Evolutionary conservation across 208 protist genomes (phyloP), one percentile per base, ranked within the genome.

Genomic region (Borovskyia barvae): DNA sequence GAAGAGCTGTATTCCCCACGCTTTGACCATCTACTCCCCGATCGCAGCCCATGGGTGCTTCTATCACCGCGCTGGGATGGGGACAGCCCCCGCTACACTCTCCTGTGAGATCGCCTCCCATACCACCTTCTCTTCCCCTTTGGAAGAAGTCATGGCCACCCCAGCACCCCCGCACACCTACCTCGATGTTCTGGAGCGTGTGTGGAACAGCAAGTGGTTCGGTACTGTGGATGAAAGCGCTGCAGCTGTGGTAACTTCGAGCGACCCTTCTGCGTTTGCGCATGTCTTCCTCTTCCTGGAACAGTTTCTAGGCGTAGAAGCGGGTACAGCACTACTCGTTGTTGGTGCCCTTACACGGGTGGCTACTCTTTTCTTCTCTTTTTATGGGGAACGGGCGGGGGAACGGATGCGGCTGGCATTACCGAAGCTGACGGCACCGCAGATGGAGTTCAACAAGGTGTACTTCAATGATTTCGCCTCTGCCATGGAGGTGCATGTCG

Each of bases 321-420:
- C 80, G 12, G 79, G 78, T 11, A 52, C 63, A 19, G 46, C 85
- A 19, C 40, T 95, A 15, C 19, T 92, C 24, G 40, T 83, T 41
- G 56, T 79, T 32, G 89, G 89, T 12, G 75, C 56, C 22, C 29
- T 72, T 14, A 81, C 69, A 22, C 83, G 89, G 19, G 56, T 93
- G 11, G 49, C 67, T 32, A 92, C 85, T 20, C 73, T 95, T 20
- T 53, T 46, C 50, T 79, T 86, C 55, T 89, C 86, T 2, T 60
- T 95, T n/a, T 90, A 90, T 61, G 85, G 82, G n/a, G 89, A 95
- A 50, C 80, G 89, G 5, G 85, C 89, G 0, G 69, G 72, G 17
- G 75, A 78, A 46, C 71, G 85, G 35, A 90, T 95, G 89, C 83
- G 79, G 50, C 67, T 77, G 15, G 89, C 86, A 12, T 71, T 92